Base-by-base conservation (phyloP, 2,329 filamentous ascomycete genomes). In the Pseudogymnoascus sp. region DNA sequence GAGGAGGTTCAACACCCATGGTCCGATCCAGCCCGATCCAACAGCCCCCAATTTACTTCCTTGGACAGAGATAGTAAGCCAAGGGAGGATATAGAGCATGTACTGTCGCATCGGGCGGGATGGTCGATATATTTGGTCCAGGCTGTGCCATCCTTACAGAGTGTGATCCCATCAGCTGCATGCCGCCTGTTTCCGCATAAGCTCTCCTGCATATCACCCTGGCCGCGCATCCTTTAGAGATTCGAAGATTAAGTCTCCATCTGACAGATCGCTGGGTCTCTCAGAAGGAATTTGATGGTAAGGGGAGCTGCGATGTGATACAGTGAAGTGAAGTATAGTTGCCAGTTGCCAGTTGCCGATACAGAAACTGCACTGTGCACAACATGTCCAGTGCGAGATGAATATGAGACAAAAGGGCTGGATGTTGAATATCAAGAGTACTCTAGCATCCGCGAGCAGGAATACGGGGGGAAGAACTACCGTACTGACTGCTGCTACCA, bases 151-250 rank as follows among this genome's bases (percentile, higher is more conserved):
- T 56, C 50, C 50, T 8, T 56, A 56, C 50, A 34, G 28, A 34
- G 50, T 16, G 28, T 56, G 50, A 56, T 56, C 50, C 28, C 50
- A 56, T 56, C 50, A 56, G 50, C 50, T 56, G 50, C 50, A 56
- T 34, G 28, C 25, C n/a, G 50, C 50, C 50, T 56, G 50, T 56
- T 56, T 56, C 50, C 50, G 28, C 50, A 34, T 56, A 34, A 56
- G 50, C 50, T 56, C 50, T 56, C 50, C 50, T 34, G 50, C 50
- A 56, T 56, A 34, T 18, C 12, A 56, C 50, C 50, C 50, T 34
- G 25, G 50, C n/a, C 8, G 50, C 50, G 10, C 50, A 56, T 56
- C 46, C n/a, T 56, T 18, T 56, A 16, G 46, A 56, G 46, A 56
- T 56, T 56, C 46, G 46, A 56, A 34, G 28, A 56, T 56, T 56